A percentile compares a stretch with the other conserved stretches of the same genome.
These are phyloP conservation scores for Ophiostoma sp. DNA, from an alignment of 2,329 filamentous ascomycete genomes.

Conservation along the genomic window DNA sequence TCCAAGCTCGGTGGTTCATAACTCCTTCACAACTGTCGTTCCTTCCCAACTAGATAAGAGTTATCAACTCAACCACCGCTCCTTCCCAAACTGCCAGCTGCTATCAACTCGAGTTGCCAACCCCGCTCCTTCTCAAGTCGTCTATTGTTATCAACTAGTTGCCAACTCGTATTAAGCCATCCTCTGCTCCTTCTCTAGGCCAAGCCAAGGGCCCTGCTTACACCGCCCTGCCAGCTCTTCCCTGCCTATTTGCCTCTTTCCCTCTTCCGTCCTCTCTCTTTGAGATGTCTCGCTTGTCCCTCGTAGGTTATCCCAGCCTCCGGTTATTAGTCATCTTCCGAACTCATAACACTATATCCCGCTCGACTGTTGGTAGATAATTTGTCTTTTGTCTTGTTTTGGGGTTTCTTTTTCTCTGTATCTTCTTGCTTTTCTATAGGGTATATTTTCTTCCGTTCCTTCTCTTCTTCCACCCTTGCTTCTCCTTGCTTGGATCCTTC, in stretches of 20 bases:
- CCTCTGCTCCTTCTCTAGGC: background rate
- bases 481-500: background rate
- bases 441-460: too few species aligned
- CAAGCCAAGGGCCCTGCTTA: background rate
- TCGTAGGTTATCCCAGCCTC: background rate
- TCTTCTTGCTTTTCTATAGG: background rate
- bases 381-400: background rate
- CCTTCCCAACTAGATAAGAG: background rate
- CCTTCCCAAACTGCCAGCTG: background rate
- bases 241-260: background rate
- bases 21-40: background rate
- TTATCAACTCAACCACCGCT: background rate
- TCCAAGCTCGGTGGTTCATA: background rate
- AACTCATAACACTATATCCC: background rate
- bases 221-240: background rate
- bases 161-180: background rate
- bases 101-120: background rate
- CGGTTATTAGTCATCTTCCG: slow-evolving; percentile 3
- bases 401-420: background rate
- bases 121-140: background rate
- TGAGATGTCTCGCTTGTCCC: background rate
- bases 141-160: background rate
- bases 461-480: background rate
- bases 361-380: background rate
- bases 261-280: background rate